Evolutionary conservation across 1,139 yeast species (phyloP).

Genomic region (Geotrichum candidum): DNA sequence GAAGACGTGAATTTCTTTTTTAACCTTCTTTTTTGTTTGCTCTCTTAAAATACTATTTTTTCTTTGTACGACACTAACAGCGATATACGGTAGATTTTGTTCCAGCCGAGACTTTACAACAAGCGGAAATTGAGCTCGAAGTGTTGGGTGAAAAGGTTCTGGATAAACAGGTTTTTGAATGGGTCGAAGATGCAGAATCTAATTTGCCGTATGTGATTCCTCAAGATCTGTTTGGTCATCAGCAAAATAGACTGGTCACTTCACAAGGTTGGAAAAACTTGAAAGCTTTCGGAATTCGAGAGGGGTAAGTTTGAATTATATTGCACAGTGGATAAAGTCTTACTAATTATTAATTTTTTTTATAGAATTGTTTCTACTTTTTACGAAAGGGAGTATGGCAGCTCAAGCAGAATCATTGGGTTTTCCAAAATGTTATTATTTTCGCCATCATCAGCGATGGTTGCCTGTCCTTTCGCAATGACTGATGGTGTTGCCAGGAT

Average conservation of each 20-base stretch:
- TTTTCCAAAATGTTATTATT: slow-evolving; percentile 29
- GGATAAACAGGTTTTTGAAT: slow-evolving; percentile 25
- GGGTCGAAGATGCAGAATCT: slow-evolving; percentile 31
- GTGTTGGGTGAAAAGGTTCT: slow-evolving; percentile 27
- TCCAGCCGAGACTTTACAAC: slow-evolving; percentile 16
- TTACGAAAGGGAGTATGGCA: slow-evolving; percentile 27
- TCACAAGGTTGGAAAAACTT: slow-evolving; percentile 32
- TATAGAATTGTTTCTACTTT: slow-evolving; percentile 26
- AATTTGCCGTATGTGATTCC: slow-evolving; percentile 29
- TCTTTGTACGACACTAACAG: neutral
- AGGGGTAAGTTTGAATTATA: slow-evolving; percentile 20
- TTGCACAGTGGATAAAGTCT: too few species aligned
- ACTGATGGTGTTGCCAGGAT: slow-evolving; percentile 35
- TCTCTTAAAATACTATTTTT: neutral
- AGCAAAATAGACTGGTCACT: slow-evolving; percentile 27
- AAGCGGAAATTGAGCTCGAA: slow-evolving; percentile 21
- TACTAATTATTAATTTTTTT: neutral
- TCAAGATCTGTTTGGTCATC: slow-evolving; percentile 31
- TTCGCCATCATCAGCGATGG: slow-evolving; percentile 31
- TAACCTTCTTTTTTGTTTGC: neutral
- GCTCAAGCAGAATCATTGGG: slow-evolving; percentile 26
- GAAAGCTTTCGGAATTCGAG: slow-evolving; percentile 26
- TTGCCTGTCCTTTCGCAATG: slow-evolving; percentile 34
- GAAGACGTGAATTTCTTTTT: too few species aligned
- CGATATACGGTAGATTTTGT: slow-evolving; percentile 12